phyloP scores from a whole-genome alignment of 441 rosid species.

The Gossypium schwendimanii region DNA sequence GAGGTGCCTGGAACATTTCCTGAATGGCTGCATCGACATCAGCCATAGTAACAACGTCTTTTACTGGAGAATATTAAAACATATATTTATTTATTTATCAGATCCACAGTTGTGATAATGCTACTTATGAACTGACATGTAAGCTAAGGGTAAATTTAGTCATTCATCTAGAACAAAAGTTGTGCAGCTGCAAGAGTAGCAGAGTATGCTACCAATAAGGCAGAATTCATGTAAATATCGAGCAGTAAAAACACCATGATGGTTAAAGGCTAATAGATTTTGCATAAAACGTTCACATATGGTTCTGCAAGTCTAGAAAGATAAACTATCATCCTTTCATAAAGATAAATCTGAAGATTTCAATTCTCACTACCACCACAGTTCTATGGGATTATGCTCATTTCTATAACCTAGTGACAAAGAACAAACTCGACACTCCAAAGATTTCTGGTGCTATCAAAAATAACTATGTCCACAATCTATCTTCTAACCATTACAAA shows the following conservation, averaged over 20 bases:
- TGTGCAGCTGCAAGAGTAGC: not conserved
- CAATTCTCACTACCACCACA: not conserved
- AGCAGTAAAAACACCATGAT: not conserved
- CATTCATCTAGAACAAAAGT: not conserved
- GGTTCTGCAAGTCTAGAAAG: not conserved
- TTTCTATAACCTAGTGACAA: not conserved
- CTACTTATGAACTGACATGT: not conserved
- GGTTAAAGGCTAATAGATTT: not conserved
- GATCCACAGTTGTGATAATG: not conserved
- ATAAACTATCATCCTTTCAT: not conserved
- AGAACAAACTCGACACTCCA: not conserved
- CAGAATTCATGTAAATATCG: not conserved
- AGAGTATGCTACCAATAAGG: not conserved
- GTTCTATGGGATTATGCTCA: not conserved
- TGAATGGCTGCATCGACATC: constrained; percentile 90
- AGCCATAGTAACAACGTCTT: constrained; percentile 58
- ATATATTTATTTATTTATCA: constrained; percentile 3
- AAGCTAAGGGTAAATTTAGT: not conserved
- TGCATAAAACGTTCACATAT: not conserved
- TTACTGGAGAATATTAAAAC: constrained; percentile 33
- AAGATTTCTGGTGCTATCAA: not conserved
- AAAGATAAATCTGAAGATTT: not conserved
- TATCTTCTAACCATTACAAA: not conserved
- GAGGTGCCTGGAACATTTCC: constrained; percentile 98
- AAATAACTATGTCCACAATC: not conserved